Conservation (phyloP, 305 asterid genomes). For the Fraxinus paxiana region DNA sequence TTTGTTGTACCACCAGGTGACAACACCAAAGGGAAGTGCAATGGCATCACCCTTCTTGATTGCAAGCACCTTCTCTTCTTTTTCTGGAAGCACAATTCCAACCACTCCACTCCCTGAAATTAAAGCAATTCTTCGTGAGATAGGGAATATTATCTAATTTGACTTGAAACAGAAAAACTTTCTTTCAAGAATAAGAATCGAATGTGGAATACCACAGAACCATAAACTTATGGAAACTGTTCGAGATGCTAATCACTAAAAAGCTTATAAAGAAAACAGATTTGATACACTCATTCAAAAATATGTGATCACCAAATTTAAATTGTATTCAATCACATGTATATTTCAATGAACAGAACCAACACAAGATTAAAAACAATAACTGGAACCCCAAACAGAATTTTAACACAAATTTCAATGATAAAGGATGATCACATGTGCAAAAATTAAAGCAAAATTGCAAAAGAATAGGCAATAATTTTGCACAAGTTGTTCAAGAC, state of each 20-base stretch:
- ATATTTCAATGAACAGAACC: not conserved
- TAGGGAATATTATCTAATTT: not conserved
- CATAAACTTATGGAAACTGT: not conserved
- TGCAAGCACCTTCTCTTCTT: conserved; percentile 67
- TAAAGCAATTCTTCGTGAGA: not conserved
- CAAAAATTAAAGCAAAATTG: too few relatives aligned
- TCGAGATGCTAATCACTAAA: not conserved
- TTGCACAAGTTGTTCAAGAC: not conserved
- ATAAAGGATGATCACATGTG: not conserved
- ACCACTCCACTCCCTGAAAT: conserved; percentile 50
- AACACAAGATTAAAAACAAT: not conserved
- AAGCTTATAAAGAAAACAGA: not conserved
- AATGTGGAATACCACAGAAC: not conserved
- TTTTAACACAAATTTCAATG: not conserved
- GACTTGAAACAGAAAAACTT: not conserved
- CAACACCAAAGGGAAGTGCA: conserved; percentile 73
- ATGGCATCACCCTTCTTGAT: conserved; percentile 74
- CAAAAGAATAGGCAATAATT: not conserved
- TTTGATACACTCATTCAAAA: not conserved
- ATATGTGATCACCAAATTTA: not conserved
- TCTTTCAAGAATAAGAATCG: not conserved
- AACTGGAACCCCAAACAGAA: not conserved
- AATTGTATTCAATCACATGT: not conserved
- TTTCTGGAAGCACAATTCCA: conserved; percentile 65
- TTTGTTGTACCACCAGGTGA: conserved; percentile 79